Percentiles rank a stretch among this genome's conserved stretches.
Conservation (phyloP, 1,284 basidiomycete genomes). For the Ustilago trichophora region DNA sequence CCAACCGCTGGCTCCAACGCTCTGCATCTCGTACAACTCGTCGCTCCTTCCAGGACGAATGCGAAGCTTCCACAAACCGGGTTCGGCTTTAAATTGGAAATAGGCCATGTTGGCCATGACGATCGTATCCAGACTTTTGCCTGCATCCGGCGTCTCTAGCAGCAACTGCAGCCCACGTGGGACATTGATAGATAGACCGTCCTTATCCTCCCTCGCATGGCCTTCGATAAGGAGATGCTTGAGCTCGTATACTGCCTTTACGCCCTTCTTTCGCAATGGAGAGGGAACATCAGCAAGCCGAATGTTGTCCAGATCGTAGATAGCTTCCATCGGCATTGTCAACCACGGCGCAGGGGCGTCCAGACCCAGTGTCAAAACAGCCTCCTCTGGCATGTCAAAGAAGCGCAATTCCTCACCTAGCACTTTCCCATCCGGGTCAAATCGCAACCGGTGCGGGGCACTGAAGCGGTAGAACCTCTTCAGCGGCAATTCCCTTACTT, state of each 20-base stretch:
- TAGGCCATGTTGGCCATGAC: conserved; percentile 96
- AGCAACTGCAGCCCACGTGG: conserved; percentile 72
- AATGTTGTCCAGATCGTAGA: conserved; percentile 95
- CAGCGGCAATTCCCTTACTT: conserved; percentile 76
- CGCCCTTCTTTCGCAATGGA: conserved; percentile 68
- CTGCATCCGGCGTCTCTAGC: conserved; percentile 52
- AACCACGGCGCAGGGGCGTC: conserved; percentile 91
- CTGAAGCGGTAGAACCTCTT: conserved; percentile 93
- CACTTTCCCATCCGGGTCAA: conserved; percentile 75
- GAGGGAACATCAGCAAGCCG: conserved; percentile 77
- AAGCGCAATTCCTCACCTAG: conserved; percentile 36
- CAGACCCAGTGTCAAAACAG: conserved; percentile 90
- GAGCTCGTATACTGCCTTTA: conserved; percentile 85
- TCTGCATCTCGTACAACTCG: conserved; percentile 83
- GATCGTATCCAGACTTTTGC: conserved; percentile 64
- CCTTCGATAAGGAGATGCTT: conserved; percentile 93
- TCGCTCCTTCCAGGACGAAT: conserved; percentile 83
- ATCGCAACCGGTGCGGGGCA: conserved; percentile 73
- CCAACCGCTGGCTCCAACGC: conserved; percentile 78
- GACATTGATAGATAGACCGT: conserved; percentile 73
- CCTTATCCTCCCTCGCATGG: conserved; percentile 79
- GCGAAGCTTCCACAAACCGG: conserved; percentile 83
- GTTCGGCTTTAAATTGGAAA: conserved; percentile 90
- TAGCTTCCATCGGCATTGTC: conserved; percentile 84
- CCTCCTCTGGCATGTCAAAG: conserved; percentile 69